A percentile compares a stretch with the other conserved stretches of the same genome.
These are phyloP conservation scores for Austroboletus sp. DNA, from an alignment of 1,284 basidiomycete genomes.

Conservation along the genomic window DNA sequence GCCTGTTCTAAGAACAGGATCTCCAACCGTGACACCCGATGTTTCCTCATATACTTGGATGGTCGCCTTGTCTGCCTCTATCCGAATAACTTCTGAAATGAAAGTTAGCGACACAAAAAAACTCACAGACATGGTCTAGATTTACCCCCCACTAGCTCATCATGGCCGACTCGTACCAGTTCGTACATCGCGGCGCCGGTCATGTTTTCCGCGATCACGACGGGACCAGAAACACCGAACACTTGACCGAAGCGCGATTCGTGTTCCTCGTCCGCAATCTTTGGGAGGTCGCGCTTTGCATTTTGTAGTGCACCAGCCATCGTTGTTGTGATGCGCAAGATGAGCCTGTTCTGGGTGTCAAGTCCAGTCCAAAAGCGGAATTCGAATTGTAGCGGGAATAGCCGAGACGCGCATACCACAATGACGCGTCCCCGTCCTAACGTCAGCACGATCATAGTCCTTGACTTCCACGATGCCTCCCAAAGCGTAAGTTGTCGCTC, in stretches of 20 bases:
- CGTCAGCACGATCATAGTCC: conserved; percentile 13
- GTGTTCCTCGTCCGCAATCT: conserved; percentile 82
- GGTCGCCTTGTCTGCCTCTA: conserved; percentile 93
- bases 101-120: conserved; percentile 14
- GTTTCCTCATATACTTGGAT: conserved; percentile 99
- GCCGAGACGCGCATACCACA: conserved; percentile 26
- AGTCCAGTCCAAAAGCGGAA: conserved; percentile 29
- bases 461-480: conserved; percentile 60
- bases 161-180: conserved; percentile 90
- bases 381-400: conserved; percentile 21
- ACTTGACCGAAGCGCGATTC: conserved; percentile 88
- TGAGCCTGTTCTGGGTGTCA: background rate
- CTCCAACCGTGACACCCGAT: conserved; percentile 94
- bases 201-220: conserved; percentile 97
- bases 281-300: conserved; percentile 79
- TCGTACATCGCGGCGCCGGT: conserved; percentile 95
- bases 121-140: conserved; percentile 5
- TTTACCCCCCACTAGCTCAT: conserved; percentile 89
- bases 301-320: conserved; percentile 91
- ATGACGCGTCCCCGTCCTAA: conserved; percentile 31
- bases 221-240: conserved; percentile 91
- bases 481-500: conserved; percentile 54
- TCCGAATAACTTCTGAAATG: conserved; percentile 85
- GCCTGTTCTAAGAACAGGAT: conserved; percentile 94
- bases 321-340: conserved; percentile 18